These are phyloP conservation scores for Colletotrichum sp. DNA, from an alignment of 2,329 filamentous ascomycete species.

Conservation along the genomic window DNA sequence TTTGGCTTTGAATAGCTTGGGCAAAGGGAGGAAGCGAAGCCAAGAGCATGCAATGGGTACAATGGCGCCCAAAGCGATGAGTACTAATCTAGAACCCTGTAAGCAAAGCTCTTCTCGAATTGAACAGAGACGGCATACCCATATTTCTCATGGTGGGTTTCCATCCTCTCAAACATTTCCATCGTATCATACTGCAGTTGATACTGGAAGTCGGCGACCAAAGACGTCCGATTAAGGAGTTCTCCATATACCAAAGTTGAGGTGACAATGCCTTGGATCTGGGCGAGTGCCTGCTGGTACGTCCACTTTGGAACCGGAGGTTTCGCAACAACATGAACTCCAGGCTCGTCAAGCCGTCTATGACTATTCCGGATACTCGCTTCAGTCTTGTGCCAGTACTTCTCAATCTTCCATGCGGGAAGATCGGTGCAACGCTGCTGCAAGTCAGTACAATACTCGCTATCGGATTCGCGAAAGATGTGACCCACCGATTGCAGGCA, in stretches of 20 bases:
- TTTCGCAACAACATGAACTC: neutral
- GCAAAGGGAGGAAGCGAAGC: conserved; percentile 29
- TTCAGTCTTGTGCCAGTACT: conserved; percentile 3
- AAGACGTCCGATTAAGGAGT: conserved; percentile 34
- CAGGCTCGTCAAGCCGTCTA: neutral
- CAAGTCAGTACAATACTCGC: conserved; percentile 9
- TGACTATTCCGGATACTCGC: neutral
- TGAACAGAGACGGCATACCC: neutral
- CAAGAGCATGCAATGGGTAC: conserved; percentile 31
- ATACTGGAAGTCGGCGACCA: conserved; percentile 31
- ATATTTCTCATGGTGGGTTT: conserved; percentile 27
- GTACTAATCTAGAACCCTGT: conserved; percentile 14
- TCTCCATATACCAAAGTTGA: neutral
- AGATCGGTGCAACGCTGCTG: conserved; percentile 32
- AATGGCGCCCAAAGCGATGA: conserved; percentile 24
- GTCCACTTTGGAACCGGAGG: neutral
- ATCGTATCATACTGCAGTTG: conserved; percentile 53
- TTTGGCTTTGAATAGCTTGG: neutral
- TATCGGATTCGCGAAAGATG: neutral
- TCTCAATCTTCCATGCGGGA: conserved; percentile 30
- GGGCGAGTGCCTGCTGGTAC: neutral
- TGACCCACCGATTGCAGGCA: conserved; percentile 35
- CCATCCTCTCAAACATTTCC: conserved; percentile 54
- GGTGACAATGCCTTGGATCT: neutral
- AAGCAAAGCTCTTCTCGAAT: neutral